Conservation (phyloP, 306 rosid species). For the Rosa chinensis region DNA sequence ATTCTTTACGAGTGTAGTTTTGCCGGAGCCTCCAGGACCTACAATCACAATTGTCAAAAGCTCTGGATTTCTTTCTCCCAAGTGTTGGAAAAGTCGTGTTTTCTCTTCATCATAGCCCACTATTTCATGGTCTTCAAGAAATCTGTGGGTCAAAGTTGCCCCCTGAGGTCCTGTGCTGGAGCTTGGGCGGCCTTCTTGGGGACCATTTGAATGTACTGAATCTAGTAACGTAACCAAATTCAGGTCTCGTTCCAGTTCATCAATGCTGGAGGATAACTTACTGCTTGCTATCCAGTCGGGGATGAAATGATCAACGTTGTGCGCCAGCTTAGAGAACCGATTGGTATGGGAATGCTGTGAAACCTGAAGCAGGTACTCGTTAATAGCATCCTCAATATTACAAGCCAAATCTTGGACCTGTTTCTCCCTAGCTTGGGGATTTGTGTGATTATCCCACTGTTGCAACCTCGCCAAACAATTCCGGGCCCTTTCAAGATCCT, state of each 20-base stretch:
- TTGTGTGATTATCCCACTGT: not conserved
- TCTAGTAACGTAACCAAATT: accelerated
- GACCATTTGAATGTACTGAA: no score
- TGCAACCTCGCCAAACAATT: no score
- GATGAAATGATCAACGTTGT: not conserved
- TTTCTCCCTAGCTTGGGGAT: no score
- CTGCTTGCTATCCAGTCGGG: not conserved
- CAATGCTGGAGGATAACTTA: no score
- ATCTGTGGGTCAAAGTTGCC: not conserved
- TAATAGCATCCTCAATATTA: slow-evolving; percentile 8
- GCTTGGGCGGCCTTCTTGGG: not conserved
- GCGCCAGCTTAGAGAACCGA: not conserved
- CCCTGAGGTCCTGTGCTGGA: no score
- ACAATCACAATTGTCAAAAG: not conserved
- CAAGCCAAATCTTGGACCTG: not conserved
- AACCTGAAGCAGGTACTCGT: not conserved
- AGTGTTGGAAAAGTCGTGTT: not conserved
- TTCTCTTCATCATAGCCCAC: not conserved
- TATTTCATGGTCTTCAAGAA: not conserved
- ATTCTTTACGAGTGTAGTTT: slow-evolving; percentile 4
- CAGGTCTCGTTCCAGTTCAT: not conserved
- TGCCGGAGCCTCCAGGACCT: slow-evolving; percentile 9
- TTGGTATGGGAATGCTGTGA: not conserved
- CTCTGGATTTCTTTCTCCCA: not conserved
- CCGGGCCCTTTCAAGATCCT: no score